Conservation (phyloP, 1,139 yeast genomes). For the Blastobotrys proliferans region DNA sequence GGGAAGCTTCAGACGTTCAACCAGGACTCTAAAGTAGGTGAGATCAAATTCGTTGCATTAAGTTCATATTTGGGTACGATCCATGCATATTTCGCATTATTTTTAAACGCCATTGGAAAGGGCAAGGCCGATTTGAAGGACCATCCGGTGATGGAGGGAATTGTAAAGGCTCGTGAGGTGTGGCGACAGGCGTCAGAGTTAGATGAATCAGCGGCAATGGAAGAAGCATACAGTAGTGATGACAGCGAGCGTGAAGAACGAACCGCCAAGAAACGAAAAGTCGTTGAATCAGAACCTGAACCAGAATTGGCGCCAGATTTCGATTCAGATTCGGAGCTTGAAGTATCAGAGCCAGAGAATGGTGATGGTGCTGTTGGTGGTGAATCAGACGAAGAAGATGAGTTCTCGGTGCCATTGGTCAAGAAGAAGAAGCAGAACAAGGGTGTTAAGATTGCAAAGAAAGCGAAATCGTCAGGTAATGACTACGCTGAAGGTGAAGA, state of each 20-base stretch:
- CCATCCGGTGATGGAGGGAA: constrained; percentile 82
- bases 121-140: constrained; percentile 71
- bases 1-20: constrained; percentile 42
- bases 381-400: constrained; percentile 32
- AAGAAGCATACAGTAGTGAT: constrained; percentile 31
- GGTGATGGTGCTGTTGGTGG: constrained; percentile 35
- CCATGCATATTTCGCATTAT: constrained; percentile 68
- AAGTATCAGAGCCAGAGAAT: constrained; percentile 20
- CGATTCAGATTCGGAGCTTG: constrained; percentile 10
- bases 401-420: constrained; percentile 49
- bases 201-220: constrained; percentile 29
- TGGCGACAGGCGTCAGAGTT: constrained; percentile 52
- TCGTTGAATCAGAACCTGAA: constrained; percentile 14
- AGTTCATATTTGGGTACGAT: constrained; percentile 73
- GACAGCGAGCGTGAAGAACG: constrained; percentile 28
- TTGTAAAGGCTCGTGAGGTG: constrained; percentile 75
- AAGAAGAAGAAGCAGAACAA: constrained; percentile 43
- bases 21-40: constrained; percentile 27
- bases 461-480: constrained; percentile 6
- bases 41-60: constrained; percentile 62
- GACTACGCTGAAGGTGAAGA: constrained; percentile 63
- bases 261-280: constrained; percentile 23
- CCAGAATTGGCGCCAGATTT: constrained; percentile 9
- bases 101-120: constrained; percentile 51
- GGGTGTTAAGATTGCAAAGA: constrained; percentile 30